Evolutionary conservation across 1,139 yeast genomes (phyloP), one percentile per base, ranked within the genome.

Genomic region (Geotrichum australiense): DNA sequence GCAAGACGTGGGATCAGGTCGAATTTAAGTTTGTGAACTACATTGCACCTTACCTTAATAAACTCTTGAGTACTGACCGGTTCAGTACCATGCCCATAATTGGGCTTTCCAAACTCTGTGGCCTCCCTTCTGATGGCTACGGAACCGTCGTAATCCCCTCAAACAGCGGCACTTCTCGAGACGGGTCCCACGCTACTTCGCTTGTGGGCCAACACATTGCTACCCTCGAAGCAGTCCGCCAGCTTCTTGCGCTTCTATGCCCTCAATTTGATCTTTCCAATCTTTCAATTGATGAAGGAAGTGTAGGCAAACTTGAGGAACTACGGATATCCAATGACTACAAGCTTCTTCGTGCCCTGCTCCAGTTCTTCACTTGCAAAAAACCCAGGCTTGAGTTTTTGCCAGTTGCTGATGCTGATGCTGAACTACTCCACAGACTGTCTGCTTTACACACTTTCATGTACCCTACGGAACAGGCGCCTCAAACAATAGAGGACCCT

Each of bases 311-410:
- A 35, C 53, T 62, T 28, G 66, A 62, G 43, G 64, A 62, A 48
- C 53, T 62, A 37, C 54, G 63, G 20, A 57, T 58, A 6, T 55
- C 64, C 8, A 57, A 52, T 36, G 62, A 62, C 43, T 63, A 62
- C 50, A 53, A 52, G 39, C 51, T 60, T 24, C 40, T 63, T 35
- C 48, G 66, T 4, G 54, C 58, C 14, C 42, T 59, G 16, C 53
- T 69, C 7, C 65, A 62, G 43, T 37, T 47, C 8, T 45, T 50
- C n/a, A 28, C 38, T 16, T 33, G 33, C 14, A 43, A 46, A 22
- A 45, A 49, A 3, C 15, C 14, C 4, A n/a, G n/a, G n/a, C 15
- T 7, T 5, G 52, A 51, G 32, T 50, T 51, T 42, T 40, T 56
- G 23, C 49, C 50, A 5, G 53, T 52, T 12, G 51, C 51, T 5